Evolutionary conservation across 2,329 filamentous ascomycete species (phyloP).

Genomic region (Aspergillus aculeatinus): DNA sequence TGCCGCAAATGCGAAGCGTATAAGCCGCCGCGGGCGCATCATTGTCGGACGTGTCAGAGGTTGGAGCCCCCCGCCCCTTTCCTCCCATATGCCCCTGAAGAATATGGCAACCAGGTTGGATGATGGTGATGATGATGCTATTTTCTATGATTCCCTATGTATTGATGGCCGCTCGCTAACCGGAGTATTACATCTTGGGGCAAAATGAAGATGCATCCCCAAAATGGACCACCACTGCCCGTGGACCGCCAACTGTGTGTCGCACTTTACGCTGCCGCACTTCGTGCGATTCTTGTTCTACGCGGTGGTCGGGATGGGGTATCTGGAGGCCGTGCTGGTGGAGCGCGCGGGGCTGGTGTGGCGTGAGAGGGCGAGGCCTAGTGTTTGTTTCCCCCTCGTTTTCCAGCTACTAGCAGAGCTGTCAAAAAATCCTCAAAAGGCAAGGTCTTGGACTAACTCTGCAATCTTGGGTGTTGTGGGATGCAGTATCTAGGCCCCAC

Average conservation of each 20-base stretch:
- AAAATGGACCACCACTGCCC: constrained; percentile 69
- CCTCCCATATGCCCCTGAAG: no score
- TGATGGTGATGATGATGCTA: no score
- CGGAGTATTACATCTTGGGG: no score
- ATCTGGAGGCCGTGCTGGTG: constrained; percentile 58
- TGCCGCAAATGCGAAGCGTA: constrained; percentile 61
- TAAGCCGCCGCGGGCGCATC: constrained; percentile 64
- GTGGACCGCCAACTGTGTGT: constrained; percentile 66
- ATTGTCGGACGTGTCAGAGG: constrained; percentile 64
- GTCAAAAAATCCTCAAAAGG: no score
- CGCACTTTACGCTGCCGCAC: constrained; percentile 64
- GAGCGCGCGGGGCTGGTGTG: constrained; percentile 54
- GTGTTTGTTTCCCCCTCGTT: background rate
- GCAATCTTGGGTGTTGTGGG: no score
- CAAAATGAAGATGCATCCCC: constrained; percentile 53
- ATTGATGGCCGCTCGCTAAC: no score
- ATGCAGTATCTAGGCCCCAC: constrained; percentile 61
- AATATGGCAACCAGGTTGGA: no score
- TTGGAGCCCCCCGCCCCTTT: constrained; percentile 24
- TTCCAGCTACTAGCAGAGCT: background rate
- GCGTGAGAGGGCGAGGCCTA: constrained; percentile 30
- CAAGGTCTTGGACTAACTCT: no score
- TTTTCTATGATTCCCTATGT: no score
- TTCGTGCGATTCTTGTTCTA: constrained; percentile 65
- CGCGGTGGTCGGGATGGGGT: constrained; percentile 56